phyloP scores from a whole-genome alignment of 2,329 filamentous ascomycete species.

The Colletotrichum nymphaeae region DNA sequence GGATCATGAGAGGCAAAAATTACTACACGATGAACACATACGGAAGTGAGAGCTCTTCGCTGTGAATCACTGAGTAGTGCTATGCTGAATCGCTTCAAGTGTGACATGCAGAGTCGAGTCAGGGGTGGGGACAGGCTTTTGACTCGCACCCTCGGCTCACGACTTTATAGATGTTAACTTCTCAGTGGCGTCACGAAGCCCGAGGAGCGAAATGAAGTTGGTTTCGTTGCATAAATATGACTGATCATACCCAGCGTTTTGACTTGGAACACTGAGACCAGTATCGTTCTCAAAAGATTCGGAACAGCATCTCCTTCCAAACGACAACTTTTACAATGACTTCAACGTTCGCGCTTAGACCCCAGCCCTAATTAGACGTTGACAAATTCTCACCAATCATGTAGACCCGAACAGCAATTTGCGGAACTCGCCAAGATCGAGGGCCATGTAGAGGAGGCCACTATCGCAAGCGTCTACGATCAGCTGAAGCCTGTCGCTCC shows the following conservation, averaged over 20 bases:
- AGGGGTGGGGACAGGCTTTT: background rate
- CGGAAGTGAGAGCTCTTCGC: no score
- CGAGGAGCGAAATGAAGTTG: background rate
- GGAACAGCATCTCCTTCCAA: background rate
- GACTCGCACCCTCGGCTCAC: background rate
- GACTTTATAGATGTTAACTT: background rate
- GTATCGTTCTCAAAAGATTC: background rate
- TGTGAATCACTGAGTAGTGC: background rate
- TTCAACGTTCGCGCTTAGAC: background rate
- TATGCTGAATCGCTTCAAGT: background rate
- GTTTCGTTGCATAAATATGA: background rate
- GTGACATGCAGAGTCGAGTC: background rate
- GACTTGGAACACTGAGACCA: background rate
- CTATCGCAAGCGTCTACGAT: conserved; percentile 30
- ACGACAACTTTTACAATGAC: background rate
- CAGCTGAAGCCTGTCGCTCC: conserved; percentile 39
- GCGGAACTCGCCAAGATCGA: background rate
- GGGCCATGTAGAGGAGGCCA: background rate
- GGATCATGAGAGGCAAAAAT: no score
- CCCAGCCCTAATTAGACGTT: background rate
- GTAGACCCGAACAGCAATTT: conserved; percentile 1
- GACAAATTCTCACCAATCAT: background rate
- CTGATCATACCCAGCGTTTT: no score
- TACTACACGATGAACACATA: no score
- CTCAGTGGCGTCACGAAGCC: background rate